Conservation (phyloP, 148 eudicot species). For the Tetragonia tetragonoides region DNA sequence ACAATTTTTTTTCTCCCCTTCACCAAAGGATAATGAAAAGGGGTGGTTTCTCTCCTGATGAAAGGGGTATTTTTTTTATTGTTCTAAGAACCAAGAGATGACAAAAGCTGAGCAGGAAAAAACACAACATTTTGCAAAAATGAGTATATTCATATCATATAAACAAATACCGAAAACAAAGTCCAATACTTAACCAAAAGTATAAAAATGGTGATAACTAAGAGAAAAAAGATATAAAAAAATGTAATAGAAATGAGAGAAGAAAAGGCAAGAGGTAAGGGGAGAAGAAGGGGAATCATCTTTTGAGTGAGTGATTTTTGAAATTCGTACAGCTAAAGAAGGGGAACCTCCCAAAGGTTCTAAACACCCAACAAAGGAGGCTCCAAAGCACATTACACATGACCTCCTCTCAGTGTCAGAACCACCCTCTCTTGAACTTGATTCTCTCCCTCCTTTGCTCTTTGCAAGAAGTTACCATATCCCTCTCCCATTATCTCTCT, state of each 20-base stretch:
- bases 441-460: constrained; percentile 47
- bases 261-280: constrained; percentile 22
- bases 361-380: constrained; percentile 24
- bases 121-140: constrained; percentile 24
- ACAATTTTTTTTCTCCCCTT: not conserved
- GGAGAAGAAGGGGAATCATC: constrained; percentile 46
- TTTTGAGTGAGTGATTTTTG: constrained; percentile 41
- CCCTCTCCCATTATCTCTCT: constrained; percentile 23
- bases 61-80: constrained; percentile 6
- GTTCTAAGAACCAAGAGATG: constrained; percentile 6
- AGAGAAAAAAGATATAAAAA: constrained; percentile 22
- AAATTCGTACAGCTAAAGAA: constrained; percentile 40
- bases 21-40: not conserved
- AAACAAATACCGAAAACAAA: constrained; percentile 25
- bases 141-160: constrained; percentile 35
- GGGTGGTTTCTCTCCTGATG: not conserved
- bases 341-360: constrained; percentile 23
- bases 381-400: constrained; percentile 30
- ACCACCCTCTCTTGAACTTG: not conserved
- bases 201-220: constrained; percentile 12
- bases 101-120: constrained; percentile 25
- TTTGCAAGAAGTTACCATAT: constrained; percentile 69
- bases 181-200: not conserved
- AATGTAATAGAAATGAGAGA: constrained; percentile 7
- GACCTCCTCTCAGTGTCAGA: constrained; percentile 35